Evolutionary conservation across 108 stramenopile species (phyloP), one percentile per base, ranked within the genome.

Genomic region (Poteriospumella lacustris): DNA sequence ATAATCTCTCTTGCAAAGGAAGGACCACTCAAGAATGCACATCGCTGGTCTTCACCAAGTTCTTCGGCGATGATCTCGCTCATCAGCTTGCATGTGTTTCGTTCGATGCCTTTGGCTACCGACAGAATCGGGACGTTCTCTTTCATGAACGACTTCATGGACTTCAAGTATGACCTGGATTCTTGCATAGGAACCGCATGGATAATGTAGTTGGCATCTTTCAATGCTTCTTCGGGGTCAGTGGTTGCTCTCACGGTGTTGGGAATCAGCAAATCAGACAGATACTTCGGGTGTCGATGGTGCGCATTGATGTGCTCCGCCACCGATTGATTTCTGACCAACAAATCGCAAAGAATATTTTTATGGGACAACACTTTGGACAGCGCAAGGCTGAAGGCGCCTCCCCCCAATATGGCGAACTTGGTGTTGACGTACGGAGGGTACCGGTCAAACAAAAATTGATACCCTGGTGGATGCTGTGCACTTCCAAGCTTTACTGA

Each of bases 131-230:
- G 82, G 42, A 76, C 60, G 34, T 75, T 78, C 28, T 38, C 39
- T 68, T 44, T 44, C 19, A 78, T 19, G 36, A 36, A 40, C 3
- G 31, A 15, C 24, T 38, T 59, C 12, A 67, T 33, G 1, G 39
- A 76, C 41, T 83, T 79, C 44, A 96, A 78, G 82, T 89, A 94
- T 28, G 73, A 67, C 2, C 95, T 89, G 29, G 87, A 89, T 75
- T 95, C 93, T 75, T 96, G 96, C 29, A 92, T 92, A 1, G 96
- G 96, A 5, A 96, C 96, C 12, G 93, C 92, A 79, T 97, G 96
- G 58, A 97, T 90, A 40, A 97, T 90, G 85, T 92, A 94, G 28
- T 91, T 93, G 1, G 94, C 93, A 85, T 94, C 93, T 0, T 80
- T 78, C 39, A 86, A 75, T 19, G 93, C 94, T 64, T 86, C 77